phyloP scores from a whole-genome alignment of 177 flowering plant species.

The Vitis hybrid region DNA sequence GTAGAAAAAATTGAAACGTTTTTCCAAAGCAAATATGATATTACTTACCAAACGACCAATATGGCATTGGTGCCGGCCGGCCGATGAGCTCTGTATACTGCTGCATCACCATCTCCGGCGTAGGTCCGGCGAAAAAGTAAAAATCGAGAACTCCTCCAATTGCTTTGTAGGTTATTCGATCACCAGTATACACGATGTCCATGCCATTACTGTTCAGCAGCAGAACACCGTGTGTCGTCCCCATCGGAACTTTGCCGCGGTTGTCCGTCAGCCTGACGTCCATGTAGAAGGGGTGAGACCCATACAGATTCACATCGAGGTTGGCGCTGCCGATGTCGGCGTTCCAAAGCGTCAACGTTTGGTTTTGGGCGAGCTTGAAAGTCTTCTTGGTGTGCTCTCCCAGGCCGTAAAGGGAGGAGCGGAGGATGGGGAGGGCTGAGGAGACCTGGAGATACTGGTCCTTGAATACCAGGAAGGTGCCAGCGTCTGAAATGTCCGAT shows the following conservation, averaged over 20 bases:
- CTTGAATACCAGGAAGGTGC: slow-evolving; percentile 55
- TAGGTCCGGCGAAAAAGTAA: slow-evolving; percentile 63
- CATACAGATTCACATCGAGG: slow-evolving; percentile 66
- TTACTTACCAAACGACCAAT: slow-evolving; percentile 67
- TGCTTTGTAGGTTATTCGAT: slow-evolving; percentile 58
- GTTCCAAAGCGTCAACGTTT: slow-evolving; percentile 70
- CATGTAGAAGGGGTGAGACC: slow-evolving; percentile 85
- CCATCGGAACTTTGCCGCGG: slow-evolving; percentile 20
- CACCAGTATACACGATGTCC: slow-evolving; percentile 67
- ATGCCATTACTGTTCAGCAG: slow-evolving; percentile 80
- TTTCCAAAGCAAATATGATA: too few species aligned
- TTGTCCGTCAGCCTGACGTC: slow-evolving; percentile 50
- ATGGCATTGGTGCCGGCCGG: slow-evolving; percentile 67
- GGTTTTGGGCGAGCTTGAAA: slow-evolving; percentile 39
- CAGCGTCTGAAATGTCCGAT: slow-evolving; percentile 12
- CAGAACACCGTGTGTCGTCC: slow-evolving; percentile 66
- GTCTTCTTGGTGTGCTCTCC: slow-evolving; percentile 84
- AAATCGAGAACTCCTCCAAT: slow-evolving; percentile 75
- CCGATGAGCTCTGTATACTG: slow-evolving; percentile 75
- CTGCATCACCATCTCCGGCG: slow-evolving; percentile 47
- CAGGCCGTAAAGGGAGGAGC: slow-evolving; percentile 64
- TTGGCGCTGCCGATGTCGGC: slow-evolving; percentile 54
- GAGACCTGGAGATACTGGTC: slow-evolving; percentile 74
- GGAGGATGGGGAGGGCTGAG: slow-evolving; percentile 47
- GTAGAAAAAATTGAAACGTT: too few species aligned